Evolutionary conservation across 768 basidiomycete genomes (phyloP), one percentile per base, ranked within the genome.

Genomic region (Crepidotus variabilis): DNA sequence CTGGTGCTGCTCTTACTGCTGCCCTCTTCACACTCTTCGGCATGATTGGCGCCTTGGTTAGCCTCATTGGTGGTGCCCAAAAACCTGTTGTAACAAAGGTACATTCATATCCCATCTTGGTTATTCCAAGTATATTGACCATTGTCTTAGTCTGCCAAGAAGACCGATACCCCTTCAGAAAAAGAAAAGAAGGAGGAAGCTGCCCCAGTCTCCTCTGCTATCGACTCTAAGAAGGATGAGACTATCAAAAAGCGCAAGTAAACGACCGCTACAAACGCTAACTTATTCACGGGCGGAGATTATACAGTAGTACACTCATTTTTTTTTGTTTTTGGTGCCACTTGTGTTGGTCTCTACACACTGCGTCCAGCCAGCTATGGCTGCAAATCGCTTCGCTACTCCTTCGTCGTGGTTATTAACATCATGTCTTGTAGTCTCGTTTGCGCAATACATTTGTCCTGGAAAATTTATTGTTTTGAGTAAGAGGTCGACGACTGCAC

Each of bases 11-110:
- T 59, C 78, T 98, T 61, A 78, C 77, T 57, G 88, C 84, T 60
- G 85, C 83, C 50, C 60, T 90, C 48, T 79, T 96, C 64, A 92
- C 90, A 43, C 69, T 97, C 61, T 82, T 97, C 66, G 89, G 89
- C 49, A 86, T 97, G 85, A 70, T 98, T 61, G 90, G 87, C 61
- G 81, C 82, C 36, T 75, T 93, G 67, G 82, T 92, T 59, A 86
- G 92, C 54, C 75, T 94, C 64, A 81, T 94, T 69, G 89, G 92
- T 60, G 80, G 81, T 51, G 77, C 80, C 50, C 82, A 86, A 69
- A 85, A 88, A 67, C 85, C 91, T 33, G 79, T 84, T 53, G 79
- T 86, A 59, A 84, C 87, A 60, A 87, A 87, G 79, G 87, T 87
- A 61, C 45, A 48, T 22, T 54, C 8, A 28, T 36, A 18, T 36